Percentiles rank a stretch among this genome's conserved stretches.
Conservation (phyloP, 1,284 basidiomycete species). For the Cryptococcus sp. region DNA sequence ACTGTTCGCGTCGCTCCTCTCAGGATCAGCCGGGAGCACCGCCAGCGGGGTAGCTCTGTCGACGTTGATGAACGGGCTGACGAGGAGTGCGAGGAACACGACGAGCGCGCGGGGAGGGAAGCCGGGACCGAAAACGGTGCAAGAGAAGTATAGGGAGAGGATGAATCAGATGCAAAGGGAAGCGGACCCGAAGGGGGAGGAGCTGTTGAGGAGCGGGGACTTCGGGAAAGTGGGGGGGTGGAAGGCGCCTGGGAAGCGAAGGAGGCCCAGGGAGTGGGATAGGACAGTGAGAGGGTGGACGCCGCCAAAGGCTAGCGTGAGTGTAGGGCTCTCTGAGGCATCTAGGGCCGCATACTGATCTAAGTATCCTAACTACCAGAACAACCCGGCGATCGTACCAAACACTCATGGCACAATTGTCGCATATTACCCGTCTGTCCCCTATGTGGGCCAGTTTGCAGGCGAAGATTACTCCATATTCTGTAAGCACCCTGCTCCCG, state of each 20-base stretch:
- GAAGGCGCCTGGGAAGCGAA: slow-evolving; percentile 13
- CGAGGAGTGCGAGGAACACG: too few species aligned
- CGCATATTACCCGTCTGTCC: slow-evolving; percentile 71
- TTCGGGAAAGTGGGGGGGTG: slow-evolving; percentile 61
- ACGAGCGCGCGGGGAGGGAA: too few species aligned
- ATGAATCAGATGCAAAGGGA: slow-evolving; percentile 52
- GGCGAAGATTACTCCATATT: slow-evolving; percentile 41
- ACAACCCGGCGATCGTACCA: slow-evolving; percentile 62
- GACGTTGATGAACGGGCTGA: too few species aligned
- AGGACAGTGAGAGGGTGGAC: slow-evolving; percentile 14
- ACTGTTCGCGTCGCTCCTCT: neutral
- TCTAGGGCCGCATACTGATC: neutral
- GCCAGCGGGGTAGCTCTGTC: neutral
- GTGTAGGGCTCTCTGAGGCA: neutral
- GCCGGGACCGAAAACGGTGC: neutral
- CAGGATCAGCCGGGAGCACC: neutral
- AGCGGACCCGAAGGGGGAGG: slow-evolving; percentile 67
- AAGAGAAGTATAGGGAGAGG: neutral
- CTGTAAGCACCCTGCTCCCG: slow-evolving; percentile 28
- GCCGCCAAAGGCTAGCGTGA: slow-evolving; percentile 6
- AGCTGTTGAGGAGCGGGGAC: slow-evolving; percentile 73
- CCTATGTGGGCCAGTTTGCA: slow-evolving; percentile 92
- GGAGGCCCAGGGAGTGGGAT: slow-evolving; percentile 13
- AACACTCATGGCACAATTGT: slow-evolving; percentile 85
- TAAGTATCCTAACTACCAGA: neutral